phyloP scores from a whole-genome alignment of 768 basidiomycete genomes.

The Kwoniella mangroviensis region DNA sequence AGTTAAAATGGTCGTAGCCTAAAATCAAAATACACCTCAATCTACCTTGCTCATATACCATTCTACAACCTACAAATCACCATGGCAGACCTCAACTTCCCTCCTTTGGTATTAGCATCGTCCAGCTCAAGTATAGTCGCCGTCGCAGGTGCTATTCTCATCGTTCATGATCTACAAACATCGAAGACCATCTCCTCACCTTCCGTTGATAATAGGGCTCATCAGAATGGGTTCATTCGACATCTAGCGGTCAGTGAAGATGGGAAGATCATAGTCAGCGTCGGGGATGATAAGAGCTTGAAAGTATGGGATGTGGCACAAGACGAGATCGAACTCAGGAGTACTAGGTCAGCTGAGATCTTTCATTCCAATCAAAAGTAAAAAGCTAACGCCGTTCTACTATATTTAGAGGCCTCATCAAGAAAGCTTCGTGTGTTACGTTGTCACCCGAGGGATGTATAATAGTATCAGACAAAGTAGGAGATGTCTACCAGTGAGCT shows the following conservation, averaged over 20 bases:
- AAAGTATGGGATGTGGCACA: conserved; percentile 69
- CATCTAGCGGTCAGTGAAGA: conserved; percentile 42
- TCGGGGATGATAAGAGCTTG: conserved; percentile 77
- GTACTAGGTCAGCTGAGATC: conserved; percentile 63
- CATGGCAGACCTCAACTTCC: conserved; percentile 23
- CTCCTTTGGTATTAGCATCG: conserved; percentile 32
- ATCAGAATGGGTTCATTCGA: conserved; percentile 37
- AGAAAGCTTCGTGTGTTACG: conserved; percentile 73
- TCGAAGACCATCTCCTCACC: conserved; percentile 22
- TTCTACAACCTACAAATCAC: not conserved
- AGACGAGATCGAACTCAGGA: conserved; percentile 65
- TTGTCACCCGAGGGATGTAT: conserved; percentile 72
- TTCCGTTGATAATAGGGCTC: conserved; percentile 10
- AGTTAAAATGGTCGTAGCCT: too few species aligned
- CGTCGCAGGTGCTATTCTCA: conserved; percentile 32
- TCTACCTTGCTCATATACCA: not conserved
- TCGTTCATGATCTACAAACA: conserved; percentile 14
- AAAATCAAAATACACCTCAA: too few species aligned
- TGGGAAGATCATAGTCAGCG: conserved; percentile 63
- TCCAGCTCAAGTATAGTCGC: conserved; percentile 24
- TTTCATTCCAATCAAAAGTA: conserved; percentile 27
- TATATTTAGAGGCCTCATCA: conserved; percentile 71
- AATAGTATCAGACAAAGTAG: conserved; percentile 89
- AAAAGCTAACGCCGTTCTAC: conserved; percentile 10
- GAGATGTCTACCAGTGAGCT: conserved; percentile 81